Evolutionary conservation across 257 asterid genomes (phyloP).

Genomic region (Henckelia pumila): DNA sequence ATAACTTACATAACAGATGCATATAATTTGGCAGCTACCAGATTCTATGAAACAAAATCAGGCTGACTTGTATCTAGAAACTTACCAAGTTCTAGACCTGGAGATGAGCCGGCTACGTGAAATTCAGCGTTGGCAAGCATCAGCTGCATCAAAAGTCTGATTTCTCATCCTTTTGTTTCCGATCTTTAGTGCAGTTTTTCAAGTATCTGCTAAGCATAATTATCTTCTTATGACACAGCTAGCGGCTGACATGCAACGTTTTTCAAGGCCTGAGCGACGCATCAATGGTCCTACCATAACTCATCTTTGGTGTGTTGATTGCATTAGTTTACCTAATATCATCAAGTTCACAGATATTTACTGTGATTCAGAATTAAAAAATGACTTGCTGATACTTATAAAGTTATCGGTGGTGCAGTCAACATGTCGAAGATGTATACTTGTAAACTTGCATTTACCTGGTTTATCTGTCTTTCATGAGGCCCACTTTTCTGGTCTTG

Average conservation of each 20-base stretch:
- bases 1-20: constrained; percentile 11
- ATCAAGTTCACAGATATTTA: constrained; percentile 2
- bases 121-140: constrained; percentile 98
- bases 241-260: constrained; percentile 98
- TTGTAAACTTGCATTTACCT: not conserved
- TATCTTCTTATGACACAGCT: constrained; percentile 57
- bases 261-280: constrained; percentile 97
- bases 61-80: constrained; percentile 93
- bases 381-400: not conserved
- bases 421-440: not conserved
- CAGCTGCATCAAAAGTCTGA: constrained; percentile 84
- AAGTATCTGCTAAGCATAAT: constrained; percentile 25
- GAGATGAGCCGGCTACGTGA: constrained; percentile 99
- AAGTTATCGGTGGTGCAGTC: not conserved
- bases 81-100: constrained; percentile 94
- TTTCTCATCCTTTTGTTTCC: constrained; percentile 12
- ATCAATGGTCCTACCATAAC: constrained; percentile 97
- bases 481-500: not conserved
- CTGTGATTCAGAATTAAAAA: not conserved
- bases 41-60: constrained; percentile 96
- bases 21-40: constrained; percentile 74
- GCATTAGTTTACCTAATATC: not conserved
- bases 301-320: constrained; percentile 78
- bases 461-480: not conserved
- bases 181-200: constrained; percentile 8